Base-by-base conservation (phyloP, 2,329 filamentous ascomycete species). In the Neonectria coccinea region DNA sequence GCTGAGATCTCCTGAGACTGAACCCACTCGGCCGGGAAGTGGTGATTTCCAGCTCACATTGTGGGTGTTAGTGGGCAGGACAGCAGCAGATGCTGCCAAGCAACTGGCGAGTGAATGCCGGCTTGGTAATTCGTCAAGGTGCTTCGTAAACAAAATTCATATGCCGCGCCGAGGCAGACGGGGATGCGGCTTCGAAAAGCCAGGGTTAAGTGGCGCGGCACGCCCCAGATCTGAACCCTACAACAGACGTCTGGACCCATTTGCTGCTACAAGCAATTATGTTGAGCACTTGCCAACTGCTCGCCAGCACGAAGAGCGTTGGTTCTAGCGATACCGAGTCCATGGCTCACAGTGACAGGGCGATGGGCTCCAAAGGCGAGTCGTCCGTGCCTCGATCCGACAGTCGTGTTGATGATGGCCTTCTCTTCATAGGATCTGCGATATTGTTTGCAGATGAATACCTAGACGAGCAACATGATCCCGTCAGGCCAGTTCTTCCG, bases 401-500 rank as follows among this genome's bases (percentile, higher is more conserved):
- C 20, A 41, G 54, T 33, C 41, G 42, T 5, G 27, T 36, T 56
- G 41, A n/a, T 20, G 39, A 18, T 20, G n/a, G 39, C 8, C 52
- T 42, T 42, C 10, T 48, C 56, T n/a, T 11, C 52, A 27, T 55
- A 25, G 41, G 58, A 65, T 67, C 64, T 65, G 16, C 58, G 42
- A 41, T 54, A 39, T 53, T 60, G 31, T 50, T 65, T 62, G 51
- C 63, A 57, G 50, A 50, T 52, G 39, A 57, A 55, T 45, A 42
- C 44, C 58, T 58, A 41, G 31, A 56, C 42, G 42, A 45, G 39
- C 31, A 42, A 57, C 25, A 42, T 16, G 16, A 36, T 22, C 18
- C 36, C 18, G 51, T 64, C 62, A 67, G 53, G 53, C 62, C 56
- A 63, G 65, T 61, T 53, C 56, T 39, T 27, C 53, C 59, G 51